These are phyloP conservation scores for Backusella sp. DNA, from an alignment of 192 early-diverging fungal species.

Conservation along the genomic window DNA sequence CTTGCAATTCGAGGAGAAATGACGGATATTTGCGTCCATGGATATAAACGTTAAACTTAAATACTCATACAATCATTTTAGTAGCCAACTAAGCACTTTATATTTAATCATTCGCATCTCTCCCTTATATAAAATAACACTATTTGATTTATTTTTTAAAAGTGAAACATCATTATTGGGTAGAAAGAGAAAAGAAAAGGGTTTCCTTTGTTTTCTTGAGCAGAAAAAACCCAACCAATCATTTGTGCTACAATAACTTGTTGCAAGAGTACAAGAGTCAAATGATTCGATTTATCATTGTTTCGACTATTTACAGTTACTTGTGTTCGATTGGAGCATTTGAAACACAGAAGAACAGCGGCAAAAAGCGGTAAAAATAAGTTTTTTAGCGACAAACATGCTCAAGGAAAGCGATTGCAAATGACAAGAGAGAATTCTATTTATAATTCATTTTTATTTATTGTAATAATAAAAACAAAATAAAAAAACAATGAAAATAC, in stretches of 20 bases:
- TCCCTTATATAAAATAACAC: no score
- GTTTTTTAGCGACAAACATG: neutral
- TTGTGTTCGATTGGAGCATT: neutral
- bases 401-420: neutral
- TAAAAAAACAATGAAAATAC: neutral
- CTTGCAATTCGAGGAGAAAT: no score
- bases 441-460: slow-evolving; percentile 7
- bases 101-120: no score
- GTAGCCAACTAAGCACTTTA: no score
- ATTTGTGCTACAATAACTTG: neutral
- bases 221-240: neutral
- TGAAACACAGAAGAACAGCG: slow-evolving; percentile 3
- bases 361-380: slow-evolving; percentile 1
- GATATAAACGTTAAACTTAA: no score
- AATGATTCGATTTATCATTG: neutral
- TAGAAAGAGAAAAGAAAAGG: neutral
- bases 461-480: slow-evolving; percentile 3
- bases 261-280: neutral
- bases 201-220: neutral
- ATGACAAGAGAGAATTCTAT: neutral
- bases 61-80: no score
- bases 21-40: no score
- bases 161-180: neutral
- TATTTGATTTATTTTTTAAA: neutral
- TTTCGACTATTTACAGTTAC: neutral